Base-by-base conservation (phyloP, 257 asterid species). In the Ophiorrhiza pumila region DNA sequence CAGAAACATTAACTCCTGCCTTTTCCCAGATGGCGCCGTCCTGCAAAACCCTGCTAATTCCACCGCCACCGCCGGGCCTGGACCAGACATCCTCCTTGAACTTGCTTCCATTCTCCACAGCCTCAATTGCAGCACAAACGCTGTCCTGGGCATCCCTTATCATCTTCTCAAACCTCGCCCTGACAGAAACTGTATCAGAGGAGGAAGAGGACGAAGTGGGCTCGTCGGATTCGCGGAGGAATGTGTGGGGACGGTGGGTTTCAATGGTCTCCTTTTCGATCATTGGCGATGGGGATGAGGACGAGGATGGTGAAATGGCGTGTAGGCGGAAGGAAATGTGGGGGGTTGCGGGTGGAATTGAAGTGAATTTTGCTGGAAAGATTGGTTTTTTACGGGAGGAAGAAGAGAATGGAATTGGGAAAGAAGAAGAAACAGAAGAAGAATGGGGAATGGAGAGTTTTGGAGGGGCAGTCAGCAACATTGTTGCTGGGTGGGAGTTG, bases 11-110 rank as follows among this genome's bases (percentile, higher is more conserved):
- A 69, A 94, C 99, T 9, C 99, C 98, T 13, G 99, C 99, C 65
- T 94, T 94, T 50, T 94, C 99, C 90, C 91, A 95, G 59, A 95
- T 87, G 49, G 85, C 83, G 11, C 99, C 99, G 77, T 90, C 92
- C 83, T 95, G 99, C 82, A 95, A 75, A 53, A 94, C 99, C 79
- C 99, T 83, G 80, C 98, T 91, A 75, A 94, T 94, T 6, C 99
- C 99, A n/a, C 99, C 99, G 39, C 99, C 99, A 5, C 99, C 99
- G 12, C 99, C 99, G 31, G 98, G 97, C 76, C 99, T 85, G 3
- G 97, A 90, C 99, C 99, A 94, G 17, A 90, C 96, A 72, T 94
- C 97, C 71, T 94, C 97, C 87, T 85, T 86, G 76, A 91, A 91
- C 78, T 81, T 87, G 14, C 81, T 91, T 2, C 90, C 93, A 27